Percentiles rank a stretch among this genome's conserved stretches.
These are phyloP conservation scores for Exophiala oligosperma DNA, from an alignment of 2,329 filamentous ascomycete genomes.

Conservation along the genomic window DNA sequence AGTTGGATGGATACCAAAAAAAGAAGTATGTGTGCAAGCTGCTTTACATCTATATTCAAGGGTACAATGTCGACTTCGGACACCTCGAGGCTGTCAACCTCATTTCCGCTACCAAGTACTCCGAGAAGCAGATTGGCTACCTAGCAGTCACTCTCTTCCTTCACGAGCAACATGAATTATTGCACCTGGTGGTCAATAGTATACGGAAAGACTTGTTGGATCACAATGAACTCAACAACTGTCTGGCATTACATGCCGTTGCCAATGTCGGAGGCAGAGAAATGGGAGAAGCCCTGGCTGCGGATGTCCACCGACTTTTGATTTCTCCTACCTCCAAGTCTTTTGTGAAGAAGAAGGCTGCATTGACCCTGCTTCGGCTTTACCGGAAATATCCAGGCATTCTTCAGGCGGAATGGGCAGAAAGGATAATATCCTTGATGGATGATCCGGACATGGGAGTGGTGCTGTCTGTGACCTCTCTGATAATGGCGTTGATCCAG, in stretches of 20 bases:
- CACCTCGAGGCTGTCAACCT: conserved; percentile 98
- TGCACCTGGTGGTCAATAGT: conserved; percentile 96
- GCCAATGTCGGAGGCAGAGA: conserved; percentile 95
- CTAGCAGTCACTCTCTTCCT: conserved; percentile 95
- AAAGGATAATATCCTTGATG: conserved; percentile 98
- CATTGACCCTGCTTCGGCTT: conserved; percentile 83
- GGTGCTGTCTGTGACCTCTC: conserved; percentile 88
- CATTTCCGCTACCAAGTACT: conserved; percentile 95
- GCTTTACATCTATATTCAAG: conserved; percentile 97
- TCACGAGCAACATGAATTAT: conserved; percentile 92
- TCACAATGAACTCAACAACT: conserved; percentile 97
- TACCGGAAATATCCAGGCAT: conserved; percentile 95
- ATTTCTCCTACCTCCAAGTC: conserved; percentile 95
- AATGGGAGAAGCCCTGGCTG: conserved; percentile 91
- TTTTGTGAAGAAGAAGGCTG: conserved; percentile 99
- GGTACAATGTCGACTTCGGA: conserved; percentile 98
- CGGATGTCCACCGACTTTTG: conserved; percentile 86
- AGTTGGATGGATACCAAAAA: conserved; percentile 93
- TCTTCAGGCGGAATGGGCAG: conserved; percentile 94
- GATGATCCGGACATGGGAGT: conserved; percentile 94
- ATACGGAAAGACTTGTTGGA: conserved; percentile 95
- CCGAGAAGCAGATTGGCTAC: conserved; percentile 98
- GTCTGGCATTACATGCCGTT: conserved; percentile 92
- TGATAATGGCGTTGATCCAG: conserved; percentile 91
- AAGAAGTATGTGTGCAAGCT: conserved; percentile 99